phyloP scores from a whole-genome alignment of 345 rosid genomes.

The Acer yangbiense region DNA sequence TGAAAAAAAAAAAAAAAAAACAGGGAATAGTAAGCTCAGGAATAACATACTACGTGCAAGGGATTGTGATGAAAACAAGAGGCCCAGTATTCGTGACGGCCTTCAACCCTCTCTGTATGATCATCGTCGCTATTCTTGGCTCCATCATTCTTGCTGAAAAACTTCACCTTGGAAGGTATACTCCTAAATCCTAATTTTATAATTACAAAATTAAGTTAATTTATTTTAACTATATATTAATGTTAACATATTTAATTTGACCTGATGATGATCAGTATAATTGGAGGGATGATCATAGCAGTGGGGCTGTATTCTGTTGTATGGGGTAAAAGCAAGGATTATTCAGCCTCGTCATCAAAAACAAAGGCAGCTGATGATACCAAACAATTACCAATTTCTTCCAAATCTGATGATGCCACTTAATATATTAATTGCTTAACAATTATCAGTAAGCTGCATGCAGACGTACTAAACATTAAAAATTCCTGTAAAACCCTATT shows the following conservation, averaged over 20 bases:
- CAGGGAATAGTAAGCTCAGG: conserved; percentile 76
- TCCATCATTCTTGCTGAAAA: conserved; percentile 58
- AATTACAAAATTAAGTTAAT: too few species aligned
- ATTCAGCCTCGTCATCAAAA: conserved; percentile 9
- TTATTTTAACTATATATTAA: too few species aligned
- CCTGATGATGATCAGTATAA: conserved; percentile 39
- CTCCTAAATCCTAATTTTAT: background rate
- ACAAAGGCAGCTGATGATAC: conserved; percentile 22
- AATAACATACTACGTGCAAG: conserved; percentile 74
- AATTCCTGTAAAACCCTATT: too few species aligned
- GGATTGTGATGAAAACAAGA: conserved; percentile 67
- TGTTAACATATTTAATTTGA: background rate
- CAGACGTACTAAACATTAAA: background rate
- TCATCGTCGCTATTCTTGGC: conserved; percentile 58
- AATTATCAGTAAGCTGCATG: background rate
- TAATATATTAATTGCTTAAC: too few species aligned
- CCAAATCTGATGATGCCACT: background rate
- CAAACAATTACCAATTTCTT: conserved; percentile 44
- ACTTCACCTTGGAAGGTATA: conserved; percentile 68
- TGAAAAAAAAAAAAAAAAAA: too few species aligned
- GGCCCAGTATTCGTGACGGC: conserved; percentile 81
- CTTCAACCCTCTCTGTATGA: conserved; percentile 81
- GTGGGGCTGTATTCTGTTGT: conserved; percentile 58
- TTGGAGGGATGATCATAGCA: conserved; percentile 70
- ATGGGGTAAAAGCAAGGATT: conserved; percentile 74